These are phyloP conservation scores for Lunularia cruciata DNA, from an alignment of 225 moss, liverwort and hornwort genomes.

Conservation along the genomic window DNA sequence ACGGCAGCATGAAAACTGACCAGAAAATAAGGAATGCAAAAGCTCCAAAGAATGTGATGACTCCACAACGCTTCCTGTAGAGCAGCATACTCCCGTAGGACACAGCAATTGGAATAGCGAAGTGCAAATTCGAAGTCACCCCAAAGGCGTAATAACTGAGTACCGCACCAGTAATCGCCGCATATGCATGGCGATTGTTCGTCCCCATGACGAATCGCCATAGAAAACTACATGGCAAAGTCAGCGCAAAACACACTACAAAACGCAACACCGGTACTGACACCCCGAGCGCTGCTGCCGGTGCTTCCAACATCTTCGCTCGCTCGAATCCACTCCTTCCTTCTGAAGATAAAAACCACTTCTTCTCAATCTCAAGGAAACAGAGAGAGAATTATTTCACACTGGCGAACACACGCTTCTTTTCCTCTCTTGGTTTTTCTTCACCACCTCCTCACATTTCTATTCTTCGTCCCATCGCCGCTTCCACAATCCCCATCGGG, in stretches of 20 bases:
- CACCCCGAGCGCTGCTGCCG: conserved; percentile 65
- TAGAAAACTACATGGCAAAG: conserved; percentile 60
- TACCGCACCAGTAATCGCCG: conserved; percentile 67
- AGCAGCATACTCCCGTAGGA: conserved; percentile 73
- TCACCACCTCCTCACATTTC: conserved; percentile 18
- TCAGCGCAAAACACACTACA: conserved; percentile 64
- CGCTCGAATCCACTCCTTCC: not conserved
- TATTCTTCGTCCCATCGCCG: not conserved
- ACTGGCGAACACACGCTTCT: not conserved
- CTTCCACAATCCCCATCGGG: conserved; percentile 11
- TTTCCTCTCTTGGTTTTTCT: not conserved
- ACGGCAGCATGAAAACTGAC: conserved; percentile 29
- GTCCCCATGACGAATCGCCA: conserved; percentile 49
- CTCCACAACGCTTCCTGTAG: conserved; percentile 51
- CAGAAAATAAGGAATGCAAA: conserved; percentile 73
- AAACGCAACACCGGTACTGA: conserved; percentile 72
- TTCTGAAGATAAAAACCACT: not conserved
- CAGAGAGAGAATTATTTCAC: too few species aligned
- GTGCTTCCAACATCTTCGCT: conserved; percentile 43
- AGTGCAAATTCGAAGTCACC: conserved; percentile 61
- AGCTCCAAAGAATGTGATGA: conserved; percentile 51
- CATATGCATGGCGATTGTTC: conserved; percentile 56
- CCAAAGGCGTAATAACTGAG: conserved; percentile 82
- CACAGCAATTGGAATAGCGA: conserved; percentile 58
- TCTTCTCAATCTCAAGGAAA: too few species aligned